phyloP scores from a whole-genome alignment of 2,329 filamentous ascomycete species.

The Curvularia lunata region DNA sequence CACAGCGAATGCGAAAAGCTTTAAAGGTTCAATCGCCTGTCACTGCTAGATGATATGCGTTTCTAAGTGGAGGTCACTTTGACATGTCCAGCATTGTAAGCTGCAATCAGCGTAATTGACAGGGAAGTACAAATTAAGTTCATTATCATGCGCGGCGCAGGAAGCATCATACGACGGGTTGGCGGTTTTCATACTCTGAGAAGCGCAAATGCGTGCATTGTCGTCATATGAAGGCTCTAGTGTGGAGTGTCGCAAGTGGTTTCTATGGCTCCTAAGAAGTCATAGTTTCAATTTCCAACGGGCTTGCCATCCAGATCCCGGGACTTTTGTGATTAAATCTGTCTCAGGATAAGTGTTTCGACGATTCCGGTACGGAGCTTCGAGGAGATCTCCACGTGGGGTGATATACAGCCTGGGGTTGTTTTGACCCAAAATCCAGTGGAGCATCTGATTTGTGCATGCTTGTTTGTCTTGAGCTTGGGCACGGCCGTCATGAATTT shows the following conservation, averaged over 20 bases:
- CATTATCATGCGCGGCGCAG: slow-evolving; percentile 51
- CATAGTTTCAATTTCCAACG: not conserved
- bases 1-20: no score
- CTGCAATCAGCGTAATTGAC: slow-evolving; percentile 37
- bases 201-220: no score
- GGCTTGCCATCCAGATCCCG: not conserved
- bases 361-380: not conserved
- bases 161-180: slow-evolving; percentile 21
- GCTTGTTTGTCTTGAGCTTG: not conserved
- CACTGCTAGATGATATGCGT: no score
- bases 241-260: no score
- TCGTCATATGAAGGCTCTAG: no score
- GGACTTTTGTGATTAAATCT: not conserved
- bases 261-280: not conserved
- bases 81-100: slow-evolving; percentile 29
- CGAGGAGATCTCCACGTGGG: not conserved
- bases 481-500: not conserved
- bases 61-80: no score
- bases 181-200: not conserved
- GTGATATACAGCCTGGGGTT: not conserved
- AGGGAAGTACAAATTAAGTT: slow-evolving; percentile 46
- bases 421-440: not conserved
- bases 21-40: no score
- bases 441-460: not conserved
- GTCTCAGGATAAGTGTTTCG: not conserved